A percentile compares a stretch with the other conserved stretches of the same genome.
Evolutionary conservation across 169 alveolate species (phyloP).

Genomic region (Sarcocystis neurona): DNA sequence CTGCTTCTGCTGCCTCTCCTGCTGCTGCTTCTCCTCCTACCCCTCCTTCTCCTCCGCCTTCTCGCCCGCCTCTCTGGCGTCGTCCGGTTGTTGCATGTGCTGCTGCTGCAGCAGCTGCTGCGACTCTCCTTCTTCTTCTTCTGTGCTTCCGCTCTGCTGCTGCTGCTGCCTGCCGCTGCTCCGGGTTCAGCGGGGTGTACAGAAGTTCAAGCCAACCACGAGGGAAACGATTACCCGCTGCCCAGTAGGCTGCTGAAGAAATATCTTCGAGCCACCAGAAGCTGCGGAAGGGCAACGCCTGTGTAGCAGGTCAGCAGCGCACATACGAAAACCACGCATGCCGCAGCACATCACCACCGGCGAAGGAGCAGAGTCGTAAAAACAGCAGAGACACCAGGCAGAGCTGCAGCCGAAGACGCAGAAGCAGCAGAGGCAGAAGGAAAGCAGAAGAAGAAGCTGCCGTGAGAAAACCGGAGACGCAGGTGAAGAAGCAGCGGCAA

Average conservation of each 20-base stretch:
- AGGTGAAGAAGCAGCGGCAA: no score
- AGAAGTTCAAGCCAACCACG: not conserved
- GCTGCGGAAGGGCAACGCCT: slow-evolving; percentile 28
- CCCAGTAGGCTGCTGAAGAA: not conserved
- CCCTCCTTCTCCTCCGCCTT: not conserved
- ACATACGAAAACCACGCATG: no score
- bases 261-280: slow-evolving; percentile 10
- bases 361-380: no score
- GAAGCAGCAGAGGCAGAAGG: no score
- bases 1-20: not conserved
- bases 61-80: not conserved
- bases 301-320: no score
- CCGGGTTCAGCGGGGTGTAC: not conserved
- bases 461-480: no score
- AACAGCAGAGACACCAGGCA: no score
- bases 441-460: no score
- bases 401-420: no score
- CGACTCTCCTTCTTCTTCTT: not conserved
- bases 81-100: not conserved
- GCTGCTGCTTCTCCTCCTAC: not conserved
- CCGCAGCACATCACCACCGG: no score
- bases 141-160: not conserved
- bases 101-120: not conserved
- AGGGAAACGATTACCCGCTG: slow-evolving; percentile 25
- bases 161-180: not conserved